Conservation (phyloP, 2,329 filamentous ascomycete genomes). For the Fusarium musae region DNA sequence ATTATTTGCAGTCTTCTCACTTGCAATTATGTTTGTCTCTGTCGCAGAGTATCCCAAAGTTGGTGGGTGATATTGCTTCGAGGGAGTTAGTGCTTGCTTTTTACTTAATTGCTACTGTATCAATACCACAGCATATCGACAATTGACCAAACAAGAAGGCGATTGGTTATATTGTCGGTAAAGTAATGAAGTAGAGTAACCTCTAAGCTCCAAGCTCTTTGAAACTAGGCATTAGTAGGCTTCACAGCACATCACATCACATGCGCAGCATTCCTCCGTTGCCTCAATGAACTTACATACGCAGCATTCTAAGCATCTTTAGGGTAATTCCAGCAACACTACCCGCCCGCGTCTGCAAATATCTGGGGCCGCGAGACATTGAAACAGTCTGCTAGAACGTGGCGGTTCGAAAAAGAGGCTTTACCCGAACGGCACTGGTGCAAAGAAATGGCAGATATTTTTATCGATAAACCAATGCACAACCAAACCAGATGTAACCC, state of each 20-base stretch:
- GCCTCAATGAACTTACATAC: slow-evolving; percentile 26
- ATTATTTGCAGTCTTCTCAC: background rate
- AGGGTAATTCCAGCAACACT: slow-evolving; percentile 20
- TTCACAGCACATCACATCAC: slow-evolving; percentile 36
- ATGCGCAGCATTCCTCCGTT: slow-evolving; percentile 34
- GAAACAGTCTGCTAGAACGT: slow-evolving; percentile 18
- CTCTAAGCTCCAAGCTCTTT: background rate
- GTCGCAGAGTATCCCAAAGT: slow-evolving; percentile 6
- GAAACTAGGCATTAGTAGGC: background rate
- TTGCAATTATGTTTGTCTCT: background rate
- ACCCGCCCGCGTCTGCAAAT: slow-evolving; percentile 23
- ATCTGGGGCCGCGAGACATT: slow-evolving; percentile 26
- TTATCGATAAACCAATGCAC: slow-evolving; percentile 36
- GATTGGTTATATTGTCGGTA: background rate
- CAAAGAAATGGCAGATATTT: slow-evolving; percentile 38
- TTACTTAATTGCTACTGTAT: background rate
- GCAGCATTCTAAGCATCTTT: slow-evolving; percentile 16
- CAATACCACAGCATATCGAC: background rate
- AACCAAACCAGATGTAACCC: slow-evolving; percentile 25
- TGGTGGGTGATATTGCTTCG: background rate
- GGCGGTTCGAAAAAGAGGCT: slow-evolving; percentile 17
- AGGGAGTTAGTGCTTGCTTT: slow-evolving; percentile 4
- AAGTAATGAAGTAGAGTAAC: background rate
- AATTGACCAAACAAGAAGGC: background rate
- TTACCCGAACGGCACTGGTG: slow-evolving; percentile 32